phyloP scores from a whole-genome alignment of 2,329 filamentous ascomycete genomes.

The Botryotinia convoluta region DNA sequence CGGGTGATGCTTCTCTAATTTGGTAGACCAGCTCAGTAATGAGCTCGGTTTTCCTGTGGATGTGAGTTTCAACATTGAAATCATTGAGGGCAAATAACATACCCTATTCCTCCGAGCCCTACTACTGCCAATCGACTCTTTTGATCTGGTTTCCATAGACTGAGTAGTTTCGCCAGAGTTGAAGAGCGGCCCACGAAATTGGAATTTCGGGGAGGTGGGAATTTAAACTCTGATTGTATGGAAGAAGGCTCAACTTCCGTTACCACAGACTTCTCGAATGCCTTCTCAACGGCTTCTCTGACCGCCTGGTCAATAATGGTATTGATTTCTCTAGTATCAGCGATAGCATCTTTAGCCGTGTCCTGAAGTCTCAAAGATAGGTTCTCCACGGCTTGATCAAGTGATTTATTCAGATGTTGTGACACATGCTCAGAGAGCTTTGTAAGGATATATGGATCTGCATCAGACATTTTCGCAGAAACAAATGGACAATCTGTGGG shows the following conservation, averaged over 20 bases:
- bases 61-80: slow-evolving; percentile 12
- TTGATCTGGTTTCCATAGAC: slow-evolving; percentile 31
- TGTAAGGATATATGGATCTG: slow-evolving; percentile 17
- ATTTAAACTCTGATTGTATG: slow-evolving; percentile 22
- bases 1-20: slow-evolving; percentile 29
- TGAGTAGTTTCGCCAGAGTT: slow-evolving; percentile 27
- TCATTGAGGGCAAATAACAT: background rate
- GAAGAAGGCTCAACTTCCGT: slow-evolving; percentile 12
- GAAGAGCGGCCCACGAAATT: slow-evolving; percentile 30
- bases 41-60: slow-evolving; percentile 30
- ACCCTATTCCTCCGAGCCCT: slow-evolving; percentile 34
- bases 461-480: slow-evolving; percentile 17
- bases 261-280: slow-evolving; percentile 11
- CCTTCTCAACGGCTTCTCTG: slow-evolving; percentile 17
- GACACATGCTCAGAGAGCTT: slow-evolving; percentile 19
- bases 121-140: slow-evolving; percentile 29
- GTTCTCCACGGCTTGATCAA: slow-evolving; percentile 16
- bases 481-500: slow-evolving; percentile 15
- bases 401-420: slow-evolving; percentile 16
- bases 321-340: slow-evolving; percentile 19
- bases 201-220: slow-evolving; percentile 27
- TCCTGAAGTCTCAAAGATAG: slow-evolving; percentile 16
- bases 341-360: slow-evolving; percentile 16
- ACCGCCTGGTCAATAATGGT: slow-evolving; percentile 11
- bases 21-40: slow-evolving; percentile 31